Evolutionary conservation across 768 basidiomycete species (phyloP).

Genomic region (Lactifluus pinguis): DNA sequence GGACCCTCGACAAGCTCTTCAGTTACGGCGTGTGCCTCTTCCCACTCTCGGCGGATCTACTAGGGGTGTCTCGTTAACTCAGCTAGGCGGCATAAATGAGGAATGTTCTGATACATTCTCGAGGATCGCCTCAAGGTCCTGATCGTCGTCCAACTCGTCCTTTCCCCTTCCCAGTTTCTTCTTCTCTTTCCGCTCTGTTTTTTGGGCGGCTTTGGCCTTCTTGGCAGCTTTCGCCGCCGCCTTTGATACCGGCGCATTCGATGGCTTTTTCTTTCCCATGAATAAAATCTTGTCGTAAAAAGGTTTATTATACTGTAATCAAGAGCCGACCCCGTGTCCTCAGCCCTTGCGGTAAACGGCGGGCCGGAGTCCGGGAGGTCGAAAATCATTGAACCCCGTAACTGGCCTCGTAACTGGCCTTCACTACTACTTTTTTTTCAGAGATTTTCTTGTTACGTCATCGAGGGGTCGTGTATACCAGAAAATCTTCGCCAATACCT

Average conservation of each 20-base stretch:
- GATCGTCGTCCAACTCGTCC: conserved; percentile 51
- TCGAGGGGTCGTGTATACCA: background rate
- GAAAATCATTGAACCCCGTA: background rate
- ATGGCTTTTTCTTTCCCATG: conserved; percentile 49
- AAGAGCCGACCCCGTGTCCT: background rate
- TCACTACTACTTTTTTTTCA: background rate
- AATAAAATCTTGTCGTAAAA: background rate
- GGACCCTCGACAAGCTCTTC: conserved; percentile 81
- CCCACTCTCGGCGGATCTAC: conserved; percentile 81
- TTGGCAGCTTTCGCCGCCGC: conserved; percentile 49
- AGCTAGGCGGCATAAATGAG: background rate
- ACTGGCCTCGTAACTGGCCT: background rate
- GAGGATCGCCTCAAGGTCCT: conserved; percentile 78
- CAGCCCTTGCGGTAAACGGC: background rate
- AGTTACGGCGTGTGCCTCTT: conserved; percentile 69
- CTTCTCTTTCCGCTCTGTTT: conserved; percentile 58
- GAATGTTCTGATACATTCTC: conserved; percentile 46
- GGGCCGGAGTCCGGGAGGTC: background rate
- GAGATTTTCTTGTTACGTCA: background rate
- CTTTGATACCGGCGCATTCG: conserved; percentile 27
- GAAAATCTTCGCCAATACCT: background rate
- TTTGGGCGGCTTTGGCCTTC: conserved; percentile 57
- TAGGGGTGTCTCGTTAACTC: conserved; percentile 17
- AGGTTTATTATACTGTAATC: background rate
- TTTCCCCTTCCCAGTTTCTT: conserved; percentile 45